A percentile compares a stretch with the other conserved stretches of the same genome.
Evolutionary conservation across 202 grass and related monocot genomes (phyloP).

Genomic region (Eragrostis tef): DNA sequence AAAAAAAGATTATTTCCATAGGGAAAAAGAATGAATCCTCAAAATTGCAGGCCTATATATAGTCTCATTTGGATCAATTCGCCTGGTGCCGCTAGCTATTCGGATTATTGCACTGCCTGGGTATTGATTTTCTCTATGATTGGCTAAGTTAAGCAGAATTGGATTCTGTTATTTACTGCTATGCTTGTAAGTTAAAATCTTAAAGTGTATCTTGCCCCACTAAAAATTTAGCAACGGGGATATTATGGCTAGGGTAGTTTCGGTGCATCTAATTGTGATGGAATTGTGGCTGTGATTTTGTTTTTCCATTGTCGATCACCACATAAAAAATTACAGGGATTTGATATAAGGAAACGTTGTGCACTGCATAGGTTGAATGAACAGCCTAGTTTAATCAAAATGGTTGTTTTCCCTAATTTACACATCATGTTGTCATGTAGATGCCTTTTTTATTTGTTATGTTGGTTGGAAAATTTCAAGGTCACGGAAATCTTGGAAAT

Average conservation of each 20-base stretch:
- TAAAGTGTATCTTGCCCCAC: not conserved
- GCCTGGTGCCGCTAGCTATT: not conserved
- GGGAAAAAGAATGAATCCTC: not conserved
- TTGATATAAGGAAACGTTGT: constrained; percentile 5
- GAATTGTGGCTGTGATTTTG: not conserved
- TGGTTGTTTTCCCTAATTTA: not conserved
- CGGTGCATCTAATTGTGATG: not conserved
- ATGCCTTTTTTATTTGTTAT: too few species aligned
- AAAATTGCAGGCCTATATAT: not conserved
- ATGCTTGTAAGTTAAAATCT: constrained; percentile 3
- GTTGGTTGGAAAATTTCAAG: constrained; percentile 19
- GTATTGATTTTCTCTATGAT: constrained; percentile 1
- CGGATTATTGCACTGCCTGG: not conserved
- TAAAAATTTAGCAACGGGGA: not conserved
- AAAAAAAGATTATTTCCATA: not conserved
- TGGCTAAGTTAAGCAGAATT: constrained; percentile 11
- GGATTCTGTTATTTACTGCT: constrained; percentile 1
- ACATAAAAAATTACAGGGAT: not conserved
- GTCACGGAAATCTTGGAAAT: not conserved
- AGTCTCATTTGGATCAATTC: not conserved
- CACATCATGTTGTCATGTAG: not conserved
- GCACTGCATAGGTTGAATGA: not conserved
- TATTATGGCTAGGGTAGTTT: not conserved
- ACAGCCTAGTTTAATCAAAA: constrained; percentile 22
- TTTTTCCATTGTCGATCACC: not conserved